phyloP scores from a whole-genome alignment of 495 filamentous ascomycete genomes.

The Aspergillus haitiensis region DNA sequence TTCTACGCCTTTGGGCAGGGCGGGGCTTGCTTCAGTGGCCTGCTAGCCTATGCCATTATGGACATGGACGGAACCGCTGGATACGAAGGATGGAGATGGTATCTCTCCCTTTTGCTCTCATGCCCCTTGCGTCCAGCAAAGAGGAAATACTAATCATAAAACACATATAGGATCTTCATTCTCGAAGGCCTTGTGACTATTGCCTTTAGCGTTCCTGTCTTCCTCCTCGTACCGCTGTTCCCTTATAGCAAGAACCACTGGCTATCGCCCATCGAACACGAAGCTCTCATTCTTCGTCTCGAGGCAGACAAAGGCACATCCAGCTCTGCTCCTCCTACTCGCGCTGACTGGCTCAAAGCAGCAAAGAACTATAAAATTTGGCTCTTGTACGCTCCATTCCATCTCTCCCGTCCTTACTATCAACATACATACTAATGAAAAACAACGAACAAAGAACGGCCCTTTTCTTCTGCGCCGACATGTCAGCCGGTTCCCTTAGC shows the following conservation, averaged over 20 bases:
- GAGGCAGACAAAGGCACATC: neutral
- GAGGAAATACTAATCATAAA: too few relatives aligned
- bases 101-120: too few relatives aligned
- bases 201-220: neutral
- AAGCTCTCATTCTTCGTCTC: neutral
- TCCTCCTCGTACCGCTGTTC: neutral
- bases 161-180: too few relatives aligned
- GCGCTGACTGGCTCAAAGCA: neutral
- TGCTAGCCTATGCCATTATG: neutral
- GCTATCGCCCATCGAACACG: neutral
- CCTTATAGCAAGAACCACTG: neutral
- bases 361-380: neutral
- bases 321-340: neutral
- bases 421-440: too few relatives aligned
- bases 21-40: neutral
- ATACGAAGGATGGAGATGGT: neutral
- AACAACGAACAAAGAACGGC: too few relatives aligned
- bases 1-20: neutral
- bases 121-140: too few relatives aligned
- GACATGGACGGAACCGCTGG: neutral
- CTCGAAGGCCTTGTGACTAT: neutral
- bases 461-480: neutral
- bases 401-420: conserved; percentile 1
- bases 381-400: neutral
- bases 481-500: conserved; percentile 1